Conservation (phyloP, 73 alveolate species). For the Blepharisma stoltei region DNA sequence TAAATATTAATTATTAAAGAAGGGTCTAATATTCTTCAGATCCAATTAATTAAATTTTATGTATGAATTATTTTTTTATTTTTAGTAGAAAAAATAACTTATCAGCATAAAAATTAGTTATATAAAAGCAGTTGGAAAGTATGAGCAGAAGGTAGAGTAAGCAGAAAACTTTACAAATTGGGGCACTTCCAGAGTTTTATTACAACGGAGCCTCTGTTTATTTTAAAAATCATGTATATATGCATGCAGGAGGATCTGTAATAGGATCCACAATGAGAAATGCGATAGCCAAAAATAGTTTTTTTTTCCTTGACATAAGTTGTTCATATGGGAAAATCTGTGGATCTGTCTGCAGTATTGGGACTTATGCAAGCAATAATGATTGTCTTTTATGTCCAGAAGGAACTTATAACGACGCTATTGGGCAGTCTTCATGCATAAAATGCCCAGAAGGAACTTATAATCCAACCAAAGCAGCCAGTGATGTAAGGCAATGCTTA, state of each 20-base stretch:
- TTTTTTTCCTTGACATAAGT: neutral
- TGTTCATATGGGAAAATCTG: neutral
- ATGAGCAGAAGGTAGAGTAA: no score
- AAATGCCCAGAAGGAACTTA: neutral
- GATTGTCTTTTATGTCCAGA: conserved; percentile 7
- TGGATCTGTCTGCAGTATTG: conserved; percentile 22
- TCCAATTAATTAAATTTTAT: no score
- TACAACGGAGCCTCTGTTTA: neutral
- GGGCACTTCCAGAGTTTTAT: neutral
- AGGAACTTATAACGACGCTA: neutral
- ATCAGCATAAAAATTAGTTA: no score
- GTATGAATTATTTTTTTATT: no score
- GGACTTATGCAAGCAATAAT: neutral
- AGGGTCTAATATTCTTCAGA: no score
- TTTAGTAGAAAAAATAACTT: no score
- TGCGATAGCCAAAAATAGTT: conserved; percentile 11
- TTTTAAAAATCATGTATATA: neutral
- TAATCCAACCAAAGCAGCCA: neutral
- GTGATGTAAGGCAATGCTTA: neutral
- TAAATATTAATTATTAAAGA: no score
- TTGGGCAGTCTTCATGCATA: neutral
- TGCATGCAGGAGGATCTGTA: neutral
- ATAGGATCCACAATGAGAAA: neutral
- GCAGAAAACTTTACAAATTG: neutral
- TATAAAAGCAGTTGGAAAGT: no score